These are phyloP conservation scores for Parachlorella kessleri DNA, from an alignment of 139 green algal genomes.

Conservation along the genomic window DNA sequence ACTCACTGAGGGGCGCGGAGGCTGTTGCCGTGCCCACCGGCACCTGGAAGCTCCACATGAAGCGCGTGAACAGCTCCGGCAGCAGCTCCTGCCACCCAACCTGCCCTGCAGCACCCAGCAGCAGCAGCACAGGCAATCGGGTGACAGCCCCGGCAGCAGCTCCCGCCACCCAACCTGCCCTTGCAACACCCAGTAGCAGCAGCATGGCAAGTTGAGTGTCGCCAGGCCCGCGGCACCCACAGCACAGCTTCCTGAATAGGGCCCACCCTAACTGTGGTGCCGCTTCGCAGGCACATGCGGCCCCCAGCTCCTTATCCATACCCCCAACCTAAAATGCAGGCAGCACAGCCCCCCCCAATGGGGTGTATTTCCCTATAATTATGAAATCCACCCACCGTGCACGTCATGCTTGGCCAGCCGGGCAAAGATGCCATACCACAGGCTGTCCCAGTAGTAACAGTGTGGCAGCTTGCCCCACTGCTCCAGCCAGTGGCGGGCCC, in stretches of 20 bases:
- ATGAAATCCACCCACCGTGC: slow-evolving; percentile 47
- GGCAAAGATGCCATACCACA: slow-evolving; percentile 66
- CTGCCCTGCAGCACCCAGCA: slow-evolving; percentile 60
- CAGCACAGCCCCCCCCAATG: too few relatives aligned
- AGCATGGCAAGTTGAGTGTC: slow-evolving; percentile 55
- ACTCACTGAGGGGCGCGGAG: slow-evolving; percentile 43
- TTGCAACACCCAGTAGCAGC: too few relatives aligned
- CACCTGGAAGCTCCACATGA: slow-evolving; percentile 70
- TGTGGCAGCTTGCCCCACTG: slow-evolving; percentile 51
- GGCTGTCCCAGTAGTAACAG: slow-evolving; percentile 54
- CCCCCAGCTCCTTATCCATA: too few relatives aligned
- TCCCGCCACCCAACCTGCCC: slow-evolving; percentile 63
- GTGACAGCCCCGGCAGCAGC: slow-evolving; percentile 60
- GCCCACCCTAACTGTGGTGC: too few relatives aligned
- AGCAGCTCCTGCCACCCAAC: slow-evolving; percentile 64
- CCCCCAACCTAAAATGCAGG: too few relatives aligned
- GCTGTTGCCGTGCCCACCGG: slow-evolving; percentile 70
- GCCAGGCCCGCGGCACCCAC: too few relatives aligned
- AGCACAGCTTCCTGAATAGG: too few relatives aligned
- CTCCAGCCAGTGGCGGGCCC: slow-evolving; percentile 60
- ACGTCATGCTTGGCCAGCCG: slow-evolving; percentile 79
- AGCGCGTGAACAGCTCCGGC: slow-evolving; percentile 55
- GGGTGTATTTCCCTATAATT: too few relatives aligned
- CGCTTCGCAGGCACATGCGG: too few relatives aligned
- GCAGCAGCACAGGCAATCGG: slow-evolving; percentile 56